Evolutionary conservation across 257 asterid genomes (phyloP), one percentile per base, ranked within the genome.

Genomic region (Thymus quinquecostatus): DNA sequence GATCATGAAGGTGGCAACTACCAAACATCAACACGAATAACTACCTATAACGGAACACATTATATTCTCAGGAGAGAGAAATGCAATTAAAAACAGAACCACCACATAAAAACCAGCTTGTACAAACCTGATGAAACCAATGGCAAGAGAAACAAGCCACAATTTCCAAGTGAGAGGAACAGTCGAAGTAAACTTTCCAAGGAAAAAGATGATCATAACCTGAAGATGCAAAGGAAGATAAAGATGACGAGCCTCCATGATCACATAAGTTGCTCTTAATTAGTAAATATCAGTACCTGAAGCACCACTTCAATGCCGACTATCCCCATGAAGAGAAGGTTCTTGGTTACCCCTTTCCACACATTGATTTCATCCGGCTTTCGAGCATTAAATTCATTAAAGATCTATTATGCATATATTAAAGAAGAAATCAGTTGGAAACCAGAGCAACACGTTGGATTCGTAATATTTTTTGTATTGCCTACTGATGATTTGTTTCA

Each of bases 381-480:
- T 51, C 98, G 89, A 74, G 97, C 94, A 82, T 94, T 94, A 44
- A 94, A 88, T 74, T 86, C 96, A 72, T 94, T 94, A 74, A 94
- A 94, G n/a, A 89, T 60, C 98, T 94, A 79, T 10, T 50, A 59
- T 44, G 66, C 60, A 65, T 29, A 72, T n/a, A 79, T 69, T 44
- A 13, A 45, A 61, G 56, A 5, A 51, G 40, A 63, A 60, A 60
- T 65, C 30, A 14, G 54, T 48, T 65, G 29, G 30, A 59, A 10
- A 59, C 1, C 14, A 64, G 67, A 66, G 33, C 38, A 64, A 59
- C 21, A 21, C 21, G 21, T 21, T 21, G 21, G 21, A 21, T 21
- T 21, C 21, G 21, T 21, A 21, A 21, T 21, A 21, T 21, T 1
- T 50, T 40, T 41, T 32, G 9, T 6, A 59, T 48, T 48, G 53